These are phyloP conservation scores for Syncephalastrum contaminatum DNA, from an alignment of 371 early-diverging fungal species.

Conservation along the genomic window DNA sequence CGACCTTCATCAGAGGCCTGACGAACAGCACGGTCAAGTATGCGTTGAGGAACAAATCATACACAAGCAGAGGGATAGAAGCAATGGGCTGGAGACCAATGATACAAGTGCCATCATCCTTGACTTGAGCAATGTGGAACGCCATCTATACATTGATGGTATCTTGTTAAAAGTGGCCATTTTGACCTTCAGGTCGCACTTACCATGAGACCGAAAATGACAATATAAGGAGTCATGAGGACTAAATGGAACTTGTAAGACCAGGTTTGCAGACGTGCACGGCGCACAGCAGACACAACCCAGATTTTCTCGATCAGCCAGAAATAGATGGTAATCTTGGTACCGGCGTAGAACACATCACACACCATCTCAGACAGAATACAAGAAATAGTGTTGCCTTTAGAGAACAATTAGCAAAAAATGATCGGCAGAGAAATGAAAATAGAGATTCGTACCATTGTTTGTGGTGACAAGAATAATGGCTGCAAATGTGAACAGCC, in stretches of 20 bases:
- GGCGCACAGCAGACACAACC: constrained; percentile 33
- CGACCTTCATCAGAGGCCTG: constrained; percentile 32
- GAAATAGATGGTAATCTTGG: constrained; percentile 33
- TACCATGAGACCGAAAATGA: constrained; percentile 48
- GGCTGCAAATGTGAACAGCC: constrained; percentile 43
- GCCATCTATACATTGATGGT: constrained; percentile 28
- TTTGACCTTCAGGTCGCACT: neutral
- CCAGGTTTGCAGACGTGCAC: constrained; percentile 27
- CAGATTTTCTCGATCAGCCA: constrained; percentile 37
- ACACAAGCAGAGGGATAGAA: constrained; percentile 43
- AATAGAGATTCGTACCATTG: constrained; percentile 19
- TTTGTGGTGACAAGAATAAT: constrained; percentile 45
- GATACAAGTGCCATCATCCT: constrained; percentile 37
- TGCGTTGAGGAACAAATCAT: constrained; percentile 27
- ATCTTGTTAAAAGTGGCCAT: neutral
- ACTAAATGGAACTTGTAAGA: constrained; percentile 41
- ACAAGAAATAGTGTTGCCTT: constrained; percentile 30
- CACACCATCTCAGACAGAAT: constrained; percentile 27
- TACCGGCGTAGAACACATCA: constrained; percentile 30
- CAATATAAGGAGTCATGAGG: constrained; percentile 42
- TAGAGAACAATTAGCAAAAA: constrained; percentile 1
- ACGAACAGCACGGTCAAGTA: constrained; percentile 54
- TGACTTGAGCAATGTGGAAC: constrained; percentile 39
- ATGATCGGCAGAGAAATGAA: too few species aligned
- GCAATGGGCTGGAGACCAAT: constrained; percentile 49